A percentile compares a stretch with the other conserved stretches of the same genome.
These are phyloP conservation scores for Diaporthe sp. DNA, from an alignment of 2,329 filamentous ascomycete genomes.

Conservation along the genomic window DNA sequence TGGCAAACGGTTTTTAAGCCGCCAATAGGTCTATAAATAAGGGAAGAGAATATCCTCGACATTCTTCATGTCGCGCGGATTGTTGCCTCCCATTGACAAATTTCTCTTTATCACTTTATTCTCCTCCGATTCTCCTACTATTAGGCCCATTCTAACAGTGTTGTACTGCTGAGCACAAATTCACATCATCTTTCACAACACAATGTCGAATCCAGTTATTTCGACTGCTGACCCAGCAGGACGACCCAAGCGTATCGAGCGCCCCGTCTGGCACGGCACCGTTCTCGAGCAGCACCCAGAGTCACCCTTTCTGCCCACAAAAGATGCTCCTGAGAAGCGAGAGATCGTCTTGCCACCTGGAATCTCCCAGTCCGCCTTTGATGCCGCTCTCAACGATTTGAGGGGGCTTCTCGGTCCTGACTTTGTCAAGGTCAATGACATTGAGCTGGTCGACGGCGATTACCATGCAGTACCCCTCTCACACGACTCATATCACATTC, in stretches of 20 bases:
- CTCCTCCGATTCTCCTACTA: background rate
- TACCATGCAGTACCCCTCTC: background rate
- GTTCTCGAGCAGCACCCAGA: slow-evolving; percentile 10
- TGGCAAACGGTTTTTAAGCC: background rate
- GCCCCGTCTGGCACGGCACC: slow-evolving; percentile 5
- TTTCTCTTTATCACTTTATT: background rate
- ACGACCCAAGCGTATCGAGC: slow-evolving; percentile 4
- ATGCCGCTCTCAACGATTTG: background rate
- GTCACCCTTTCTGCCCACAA: slow-evolving; percentile 11
- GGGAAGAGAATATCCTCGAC: background rate
- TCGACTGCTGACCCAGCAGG: slow-evolving; percentile 7
- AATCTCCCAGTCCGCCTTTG: slow-evolving; percentile 4
- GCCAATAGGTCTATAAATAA: background rate
- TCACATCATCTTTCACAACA: background rate
- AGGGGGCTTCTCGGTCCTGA: slow-evolving; percentile 4
- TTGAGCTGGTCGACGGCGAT: background rate
- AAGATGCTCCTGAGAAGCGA: background rate
- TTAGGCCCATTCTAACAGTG: background rate
- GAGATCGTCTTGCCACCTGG: background rate
- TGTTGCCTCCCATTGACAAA: background rate
- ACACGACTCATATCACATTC: slow-evolving; percentile 10
- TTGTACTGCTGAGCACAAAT: background rate
- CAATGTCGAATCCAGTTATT: background rate
- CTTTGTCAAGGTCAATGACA: background rate
- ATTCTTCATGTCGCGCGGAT: background rate